Conservation (phyloP, 495 filamentous ascomycete species). For the Hypoxylon fragiforme region DNA sequence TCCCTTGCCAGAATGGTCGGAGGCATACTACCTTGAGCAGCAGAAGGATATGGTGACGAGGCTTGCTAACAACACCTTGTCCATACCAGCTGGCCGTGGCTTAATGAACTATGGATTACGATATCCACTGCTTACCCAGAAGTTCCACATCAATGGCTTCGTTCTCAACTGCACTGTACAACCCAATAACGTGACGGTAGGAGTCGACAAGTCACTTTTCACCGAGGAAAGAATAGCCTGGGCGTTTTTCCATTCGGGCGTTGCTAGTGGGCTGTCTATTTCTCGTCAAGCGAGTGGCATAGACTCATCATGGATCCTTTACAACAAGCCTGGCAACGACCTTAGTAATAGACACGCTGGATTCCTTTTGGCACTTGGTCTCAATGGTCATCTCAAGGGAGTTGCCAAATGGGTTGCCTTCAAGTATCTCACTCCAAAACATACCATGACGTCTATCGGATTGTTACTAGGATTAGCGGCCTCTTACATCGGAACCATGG, state of each 20-base stretch:
- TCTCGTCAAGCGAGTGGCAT: constrained; percentile 89
- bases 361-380: constrained; percentile 86
- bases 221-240: constrained; percentile 95
- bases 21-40: constrained; percentile 85
- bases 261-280: constrained; percentile 85
- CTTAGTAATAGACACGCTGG: constrained; percentile 92
- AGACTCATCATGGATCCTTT: constrained; percentile 97
- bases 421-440: constrained; percentile 97
- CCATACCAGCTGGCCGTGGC: constrained; percentile 80
- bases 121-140: constrained; percentile 85
- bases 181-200: constrained; percentile 84
- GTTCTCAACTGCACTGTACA: constrained; percentile 86
- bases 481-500: constrained; percentile 95
- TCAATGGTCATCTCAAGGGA: constrained; percentile 91
- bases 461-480: constrained; percentile 89
- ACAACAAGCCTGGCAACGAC: constrained; percentile 88
- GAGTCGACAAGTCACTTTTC: constrained; percentile 78
- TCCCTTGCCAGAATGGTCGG: constrained; percentile 76
- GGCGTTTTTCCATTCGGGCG: constrained; percentile 98
- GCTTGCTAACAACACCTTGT: constrained; percentile 82
- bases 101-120: constrained; percentile 83
- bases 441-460: constrained; percentile 98
- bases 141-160: constrained; percentile 82
- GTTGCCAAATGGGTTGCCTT: constrained; percentile 98
- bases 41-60: constrained; percentile 87